Evolutionary conservation across 2,329 filamentous ascomycete genomes (phyloP).

Genomic region (Arthrobotrys conoides): DNA sequence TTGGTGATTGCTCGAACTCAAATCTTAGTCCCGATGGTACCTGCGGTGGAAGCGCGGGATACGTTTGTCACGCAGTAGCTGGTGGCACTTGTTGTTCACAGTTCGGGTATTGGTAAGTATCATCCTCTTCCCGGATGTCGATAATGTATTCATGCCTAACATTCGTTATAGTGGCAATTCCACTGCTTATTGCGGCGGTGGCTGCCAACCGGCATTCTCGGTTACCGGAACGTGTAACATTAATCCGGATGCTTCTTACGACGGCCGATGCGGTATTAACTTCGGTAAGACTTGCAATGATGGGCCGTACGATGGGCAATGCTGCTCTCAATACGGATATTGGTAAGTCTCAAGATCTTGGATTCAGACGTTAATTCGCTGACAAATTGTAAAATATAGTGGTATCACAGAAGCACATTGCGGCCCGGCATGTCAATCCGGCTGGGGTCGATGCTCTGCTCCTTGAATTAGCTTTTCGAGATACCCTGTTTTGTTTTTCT

Average conservation of each 20-base stretch:
- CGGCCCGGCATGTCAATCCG: conserved; percentile 57
- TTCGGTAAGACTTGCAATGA: conserved; percentile 54
- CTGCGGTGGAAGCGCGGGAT: conserved; percentile 66
- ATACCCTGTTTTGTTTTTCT: not conserved
- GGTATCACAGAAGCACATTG: conserved; percentile 58
- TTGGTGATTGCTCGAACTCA: conserved; percentile 50
- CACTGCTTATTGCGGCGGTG: conserved; percentile 53
- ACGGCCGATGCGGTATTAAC: conserved; percentile 56
- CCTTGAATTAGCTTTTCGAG: conserved; percentile 22
- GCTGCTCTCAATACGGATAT: conserved; percentile 65
- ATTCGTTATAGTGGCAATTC: conserved; percentile 49
- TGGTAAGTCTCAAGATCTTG: conserved; percentile 62
- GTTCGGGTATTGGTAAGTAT: conserved; percentile 68
- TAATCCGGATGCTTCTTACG: conserved; percentile 32
- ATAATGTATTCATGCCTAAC: not conserved
- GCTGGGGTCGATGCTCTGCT: conserved; percentile 47
- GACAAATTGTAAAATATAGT: conserved; percentile 35
- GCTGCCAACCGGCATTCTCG: conserved; percentile 60
- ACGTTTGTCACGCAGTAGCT: conserved; percentile 66
- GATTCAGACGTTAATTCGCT: not conserved
- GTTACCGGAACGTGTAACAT: conserved; percentile 53
- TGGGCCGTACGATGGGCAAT: conserved; percentile 62
- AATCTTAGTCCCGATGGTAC: conserved; percentile 66
- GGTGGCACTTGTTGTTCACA: conserved; percentile 68
- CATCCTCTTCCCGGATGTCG: not conserved